Evolutionary conservation across 176 grass and related monocot genomes (phyloP), one percentile per base, ranked within the genome.

Genomic region (Cenchrus fungigraminus): DNA sequence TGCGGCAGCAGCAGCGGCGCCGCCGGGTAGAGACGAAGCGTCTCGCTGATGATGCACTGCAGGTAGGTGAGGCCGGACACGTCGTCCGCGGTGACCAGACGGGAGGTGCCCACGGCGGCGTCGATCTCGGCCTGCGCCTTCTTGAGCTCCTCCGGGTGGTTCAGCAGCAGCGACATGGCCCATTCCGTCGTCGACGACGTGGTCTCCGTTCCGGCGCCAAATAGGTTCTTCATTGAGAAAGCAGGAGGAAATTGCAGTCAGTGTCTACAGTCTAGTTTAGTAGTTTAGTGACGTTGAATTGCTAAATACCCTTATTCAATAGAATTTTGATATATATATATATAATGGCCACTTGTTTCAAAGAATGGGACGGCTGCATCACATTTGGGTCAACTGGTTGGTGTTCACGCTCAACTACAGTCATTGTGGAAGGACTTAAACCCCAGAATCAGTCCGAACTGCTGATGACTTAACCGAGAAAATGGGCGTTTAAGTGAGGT

Each of bases 141-240:
- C 5, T 34, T 73, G 13, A 97, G 83, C 8, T 17, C n/a, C 16
- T 85, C 37, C 4, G 92, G 92, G 42, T 97, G 88, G 57, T 89
- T 94, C 40, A 97, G 76, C 5, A 97, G 46, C 0, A 97, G 90
- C 6, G 85, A 69, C 90, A 97, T 91, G 9, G 90, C 85, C 91
- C 94, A 97, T 54, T 97, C 91, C 0, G 90, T 61, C 3, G 87
- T 94, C 8, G 17, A 46, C 0, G 92, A 87, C 8, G 92, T 86
- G 3, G 94, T 97, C 64, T 97, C 92, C 7, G 94, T 97, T 8
- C 94, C 94, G 1, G 89, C 94, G 3, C 85, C 58, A 14, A 97
- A 78, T 1, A 97, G 40, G 14, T 83, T 77, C 92, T 94, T 40
- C 64, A 25, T 0, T 17, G 0, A 25, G 56, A 25, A 25, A 12